phyloP scores from a whole-genome alignment of 2,329 filamentous ascomycete species.

The Penicillium sp. region DNA sequence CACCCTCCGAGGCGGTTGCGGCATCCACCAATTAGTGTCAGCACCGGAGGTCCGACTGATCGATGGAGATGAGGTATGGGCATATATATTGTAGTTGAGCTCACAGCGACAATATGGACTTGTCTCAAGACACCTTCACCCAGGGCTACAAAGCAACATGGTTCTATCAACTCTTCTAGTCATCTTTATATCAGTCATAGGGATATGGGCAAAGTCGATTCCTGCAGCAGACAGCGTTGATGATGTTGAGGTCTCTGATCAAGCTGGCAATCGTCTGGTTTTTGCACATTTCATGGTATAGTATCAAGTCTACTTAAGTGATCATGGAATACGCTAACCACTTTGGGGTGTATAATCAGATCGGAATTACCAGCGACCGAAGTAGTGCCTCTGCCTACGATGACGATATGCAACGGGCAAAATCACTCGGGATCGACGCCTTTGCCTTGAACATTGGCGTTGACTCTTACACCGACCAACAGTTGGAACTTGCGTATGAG shows the following conservation, averaged over 20 bases:
- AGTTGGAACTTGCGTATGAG: slow-evolving; percentile 51
- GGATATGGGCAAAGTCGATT: background rate
- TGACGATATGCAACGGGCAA: slow-evolving; percentile 49
- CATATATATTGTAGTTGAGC: background rate
- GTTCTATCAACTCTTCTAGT: background rate
- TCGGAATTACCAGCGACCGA: slow-evolving; percentile 48
- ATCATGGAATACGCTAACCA: background rate
- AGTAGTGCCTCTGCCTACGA: slow-evolving; percentile 48
- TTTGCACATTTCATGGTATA: slow-evolving; percentile 47
- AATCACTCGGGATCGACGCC: slow-evolving; percentile 47
- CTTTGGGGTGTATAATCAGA: slow-evolving; percentile 26
- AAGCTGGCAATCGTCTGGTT: slow-evolving; percentile 31
- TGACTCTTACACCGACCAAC: slow-evolving; percentile 45
- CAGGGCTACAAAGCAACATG: background rate
- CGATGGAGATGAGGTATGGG: background rate
- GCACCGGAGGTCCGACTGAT: background rate
- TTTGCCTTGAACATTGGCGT: slow-evolving; percentile 54
- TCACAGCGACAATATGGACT: background rate
- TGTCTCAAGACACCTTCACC: background rate
- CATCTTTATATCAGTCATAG: background rate
- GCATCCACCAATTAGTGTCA: background rate
- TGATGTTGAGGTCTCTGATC: background rate
- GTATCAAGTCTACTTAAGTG: background rate
- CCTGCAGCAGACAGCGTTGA: background rate
- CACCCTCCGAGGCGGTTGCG: background rate